A percentile compares a stretch with the other conserved stretches of the same genome.
These are phyloP conservation scores for Chaetothyriales sp. DNA, from an alignment of 2,329 filamentous ascomycete genomes.

Conservation along the genomic window DNA sequence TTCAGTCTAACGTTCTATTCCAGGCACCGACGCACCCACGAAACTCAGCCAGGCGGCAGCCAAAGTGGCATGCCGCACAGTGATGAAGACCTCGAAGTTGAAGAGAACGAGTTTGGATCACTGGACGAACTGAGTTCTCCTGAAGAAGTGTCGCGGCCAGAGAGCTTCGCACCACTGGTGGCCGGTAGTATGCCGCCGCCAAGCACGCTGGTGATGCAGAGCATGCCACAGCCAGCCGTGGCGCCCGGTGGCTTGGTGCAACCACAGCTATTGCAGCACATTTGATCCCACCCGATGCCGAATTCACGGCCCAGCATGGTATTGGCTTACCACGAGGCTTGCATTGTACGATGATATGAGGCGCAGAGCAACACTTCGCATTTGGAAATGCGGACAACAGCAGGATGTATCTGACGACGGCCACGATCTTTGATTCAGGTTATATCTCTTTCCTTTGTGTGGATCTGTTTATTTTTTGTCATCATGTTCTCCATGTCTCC, in stretches of 20 bases:
- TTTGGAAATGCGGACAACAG: neutral
- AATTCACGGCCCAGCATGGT: neutral
- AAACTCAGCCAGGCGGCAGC: constrained; percentile 48
- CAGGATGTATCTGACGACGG: neutral
- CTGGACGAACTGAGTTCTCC: constrained; percentile 63
- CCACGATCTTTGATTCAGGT: neutral
- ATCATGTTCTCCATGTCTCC: neutral
- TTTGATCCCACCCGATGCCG: neutral
- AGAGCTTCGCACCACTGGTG: constrained; percentile 9
- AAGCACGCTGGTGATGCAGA: constrained; percentile 14
- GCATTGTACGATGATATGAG: neutral
- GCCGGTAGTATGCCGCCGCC: constrained; percentile 16
- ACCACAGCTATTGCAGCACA: constrained; percentile 17
- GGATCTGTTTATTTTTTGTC: neutral
- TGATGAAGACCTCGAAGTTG: constrained; percentile 77
- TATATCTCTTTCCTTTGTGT: neutral
- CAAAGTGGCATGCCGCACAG: constrained; percentile 24
- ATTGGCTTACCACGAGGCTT: neutral
- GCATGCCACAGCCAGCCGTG: constrained; percentile 16
- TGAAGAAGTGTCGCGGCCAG: constrained; percentile 12
- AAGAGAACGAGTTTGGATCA: constrained; percentile 69
- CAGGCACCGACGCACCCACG: constrained; percentile 66
- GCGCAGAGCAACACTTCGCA: neutral
- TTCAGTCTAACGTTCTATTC: constrained; percentile 6
- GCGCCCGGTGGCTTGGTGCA: constrained; percentile 17